Evolutionary conservation across 768 basidiomycete species (phyloP).

Genomic region (Sporobolomyces pararoseus): DNA sequence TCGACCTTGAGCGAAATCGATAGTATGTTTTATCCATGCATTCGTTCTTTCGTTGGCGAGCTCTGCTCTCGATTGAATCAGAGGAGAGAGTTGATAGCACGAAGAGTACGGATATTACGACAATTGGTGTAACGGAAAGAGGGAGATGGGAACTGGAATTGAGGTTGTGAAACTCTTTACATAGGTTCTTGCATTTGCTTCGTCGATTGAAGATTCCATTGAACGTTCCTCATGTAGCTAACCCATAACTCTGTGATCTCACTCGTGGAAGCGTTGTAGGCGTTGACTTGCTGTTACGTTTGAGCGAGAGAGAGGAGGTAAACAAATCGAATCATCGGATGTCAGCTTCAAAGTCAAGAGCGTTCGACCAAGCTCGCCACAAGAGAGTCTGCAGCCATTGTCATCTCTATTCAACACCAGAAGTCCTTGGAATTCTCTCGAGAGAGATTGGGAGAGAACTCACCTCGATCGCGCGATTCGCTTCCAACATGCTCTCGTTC

Average conservation of each 20-base stretch:
- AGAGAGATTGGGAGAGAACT: conserved; percentile 6
- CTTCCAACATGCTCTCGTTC: conserved; percentile 44
- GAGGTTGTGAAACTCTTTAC: neutral
- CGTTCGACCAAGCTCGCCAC: too few relatives aligned
- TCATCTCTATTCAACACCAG: neutral
- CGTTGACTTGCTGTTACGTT: conserved; percentile 39
- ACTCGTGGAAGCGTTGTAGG: conserved; percentile 37
- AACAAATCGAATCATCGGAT: too few relatives aligned
- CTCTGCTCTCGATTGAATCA: too few relatives aligned
- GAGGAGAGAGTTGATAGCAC: neutral
- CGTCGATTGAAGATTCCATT: conserved; percentile 37
- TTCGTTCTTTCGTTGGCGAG: too few relatives aligned
- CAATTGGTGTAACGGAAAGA: neutral
- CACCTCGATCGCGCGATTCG: conserved; percentile 39
- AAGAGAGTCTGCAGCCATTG: neutral
- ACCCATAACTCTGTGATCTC: conserved; percentile 42
- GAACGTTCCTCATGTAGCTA: conserved; percentile 43
- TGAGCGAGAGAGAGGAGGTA: too few relatives aligned
- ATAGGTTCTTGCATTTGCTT: conserved; percentile 27
- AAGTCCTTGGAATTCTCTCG: too few relatives aligned
- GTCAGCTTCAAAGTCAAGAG: too few relatives aligned
- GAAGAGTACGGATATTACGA: neutral
- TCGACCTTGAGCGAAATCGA: neutral
- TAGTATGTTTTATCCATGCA: neutral
- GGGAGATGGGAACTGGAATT: neutral